Base-by-base conservation (phyloP, 352 stramenopile species). In the Discostella stelligera region DNA sequence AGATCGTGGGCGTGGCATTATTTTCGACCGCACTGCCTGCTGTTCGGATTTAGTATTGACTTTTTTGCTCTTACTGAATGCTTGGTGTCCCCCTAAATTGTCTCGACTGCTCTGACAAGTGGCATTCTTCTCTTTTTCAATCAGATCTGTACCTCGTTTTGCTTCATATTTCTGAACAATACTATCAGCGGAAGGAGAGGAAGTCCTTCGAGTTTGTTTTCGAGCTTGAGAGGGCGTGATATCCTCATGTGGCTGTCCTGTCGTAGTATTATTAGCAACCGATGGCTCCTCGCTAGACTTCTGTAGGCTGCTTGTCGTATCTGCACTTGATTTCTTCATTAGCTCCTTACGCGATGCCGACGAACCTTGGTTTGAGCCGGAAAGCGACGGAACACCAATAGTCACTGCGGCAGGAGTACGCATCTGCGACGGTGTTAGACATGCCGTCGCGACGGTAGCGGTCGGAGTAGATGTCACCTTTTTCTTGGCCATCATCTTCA, bases 191-290 rank as follows among this genome's bases (percentile, higher is more conserved):
- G 53, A 61, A 44, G 53, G 53, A 61, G 53, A 48, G 8, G 53
- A 6, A 0, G 30, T 44, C 53, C 20, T 61, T n/a, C 39, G 53
- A 61, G 53, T 25, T 14, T 61, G 53, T 25, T 13, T 61, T n/a
- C 39, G 53, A 61, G 53, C 53, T 14, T 61, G 53, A n/a, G 53
- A 61, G 13, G 53, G 25, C 39, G 53, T 61, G 53, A 48, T 61
- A 61, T 61, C 21, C 39, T 49, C 32, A 11, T 32, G 30, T 11
- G 32, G 39, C 1, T 53, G 18, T 65, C 16, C 16, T 16, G 58
- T 53, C 3, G 6, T 11, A 53, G 32, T 10, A 52, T 37, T 65
- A 18, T 48, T 8, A 65, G n/a, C 27, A 25, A 53, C 58, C 18
- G n/a, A 53, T 20, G 16, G 8, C 25, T 65, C 18, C 8, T 25